These are phyloP conservation scores for Adansonia gregorii DNA, from an alignment of 441 rosid species.

Conservation along the genomic window DNA sequence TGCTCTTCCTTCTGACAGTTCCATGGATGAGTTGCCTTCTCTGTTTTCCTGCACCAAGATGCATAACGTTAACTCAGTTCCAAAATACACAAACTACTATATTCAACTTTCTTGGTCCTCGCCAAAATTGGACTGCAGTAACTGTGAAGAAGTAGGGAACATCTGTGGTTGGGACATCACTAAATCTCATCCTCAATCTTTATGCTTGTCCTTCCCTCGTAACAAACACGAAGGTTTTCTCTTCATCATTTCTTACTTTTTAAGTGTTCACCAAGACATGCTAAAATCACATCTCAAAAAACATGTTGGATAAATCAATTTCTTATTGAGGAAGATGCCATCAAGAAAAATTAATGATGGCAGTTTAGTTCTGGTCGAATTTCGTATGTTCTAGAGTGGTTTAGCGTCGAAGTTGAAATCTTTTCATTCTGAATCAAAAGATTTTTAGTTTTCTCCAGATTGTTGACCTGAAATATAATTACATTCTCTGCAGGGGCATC, in stretches of 20 bases:
- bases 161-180: conserved; percentile 23
- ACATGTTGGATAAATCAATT: neutral
- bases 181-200: neutral
- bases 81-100: neutral
- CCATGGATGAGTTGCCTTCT: neutral
- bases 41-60: conserved; percentile 16
- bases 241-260: neutral
- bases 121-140: conserved; percentile 21
- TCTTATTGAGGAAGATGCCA: no score
- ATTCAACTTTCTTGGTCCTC: conserved; percentile 24
- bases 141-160: conserved; percentile 21
- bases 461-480: neutral
- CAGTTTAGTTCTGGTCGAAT: no score
- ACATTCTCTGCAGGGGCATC: neutral
- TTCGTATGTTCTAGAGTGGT: no score
- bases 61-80: neutral
- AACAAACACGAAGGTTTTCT: conserved; percentile 1
- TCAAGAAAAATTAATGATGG: no score
- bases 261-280: neutral
- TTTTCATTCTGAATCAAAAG: neutral
- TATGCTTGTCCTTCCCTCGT: conserved; percentile 23
- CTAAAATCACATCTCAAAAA: neutral
- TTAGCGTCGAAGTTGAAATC: no score
- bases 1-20: neutral
- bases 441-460: neutral